Evolutionary conservation across 108 stramenopile species (phyloP).

Genomic region (Halocafeteria seosinensis): DNA sequence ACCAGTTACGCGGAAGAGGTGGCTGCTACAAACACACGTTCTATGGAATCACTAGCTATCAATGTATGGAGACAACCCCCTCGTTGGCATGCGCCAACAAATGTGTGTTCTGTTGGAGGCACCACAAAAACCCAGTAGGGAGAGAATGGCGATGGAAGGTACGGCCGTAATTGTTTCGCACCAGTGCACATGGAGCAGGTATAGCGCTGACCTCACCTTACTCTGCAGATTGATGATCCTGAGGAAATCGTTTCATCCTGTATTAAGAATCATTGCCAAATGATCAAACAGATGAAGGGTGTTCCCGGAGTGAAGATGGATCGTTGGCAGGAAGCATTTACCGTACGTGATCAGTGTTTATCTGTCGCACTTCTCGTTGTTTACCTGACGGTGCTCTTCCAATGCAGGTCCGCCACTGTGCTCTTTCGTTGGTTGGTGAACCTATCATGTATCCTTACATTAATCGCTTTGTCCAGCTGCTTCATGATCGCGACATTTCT

Average conservation of each 20-base stretch:
- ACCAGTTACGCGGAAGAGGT: conserved; percentile 77
- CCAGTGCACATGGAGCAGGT: conserved; percentile 4
- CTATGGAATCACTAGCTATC: conserved; percentile 81
- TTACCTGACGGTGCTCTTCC: conserved; percentile 39
- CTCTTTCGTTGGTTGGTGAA: conserved; percentile 26
- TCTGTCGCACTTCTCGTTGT: conserved; percentile 65
- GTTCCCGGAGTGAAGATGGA: conserved; percentile 77
- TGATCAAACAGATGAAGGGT: conserved; percentile 80
- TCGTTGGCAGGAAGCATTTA: conserved; percentile 75
- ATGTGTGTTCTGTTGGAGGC: conserved; percentile 95
- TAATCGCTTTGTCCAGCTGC: conserved; percentile 60
- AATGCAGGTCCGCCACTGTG: no score
- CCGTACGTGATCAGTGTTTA: no score
- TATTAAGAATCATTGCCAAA: conserved; percentile 50
- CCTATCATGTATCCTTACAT: conserved; percentile 92
- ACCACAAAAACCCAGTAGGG: conserved; percentile 92
- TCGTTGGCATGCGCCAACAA: conserved; percentile 83
- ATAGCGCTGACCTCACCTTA: no score
- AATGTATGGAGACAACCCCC: conserved; percentile 93
- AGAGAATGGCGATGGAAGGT: conserved; percentile 89
- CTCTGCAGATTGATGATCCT: conserved; percentile 74
- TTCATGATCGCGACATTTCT: conserved; percentile 66
- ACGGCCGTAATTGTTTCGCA: no score
- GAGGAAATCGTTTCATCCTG: conserved; percentile 66
- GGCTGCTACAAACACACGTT: conserved; percentile 92